phyloP scores from a whole-genome alignment of 1,139 yeast genomes.

The Hanseniaspora gamundiae region DNA sequence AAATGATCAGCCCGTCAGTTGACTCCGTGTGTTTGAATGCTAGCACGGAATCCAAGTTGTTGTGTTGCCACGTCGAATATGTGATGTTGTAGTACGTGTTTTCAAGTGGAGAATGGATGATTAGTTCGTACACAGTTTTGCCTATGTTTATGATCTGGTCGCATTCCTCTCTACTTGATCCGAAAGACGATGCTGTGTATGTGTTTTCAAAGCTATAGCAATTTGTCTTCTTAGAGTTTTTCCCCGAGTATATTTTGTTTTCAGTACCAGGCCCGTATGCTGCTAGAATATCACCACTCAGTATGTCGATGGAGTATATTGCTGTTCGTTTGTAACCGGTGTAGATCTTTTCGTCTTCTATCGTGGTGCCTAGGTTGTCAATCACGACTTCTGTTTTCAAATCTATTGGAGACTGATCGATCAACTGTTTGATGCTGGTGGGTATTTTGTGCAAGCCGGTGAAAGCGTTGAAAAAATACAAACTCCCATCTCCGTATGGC shows the following conservation, averaged over 20 bases:
- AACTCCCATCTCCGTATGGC: conserved; percentile 74
- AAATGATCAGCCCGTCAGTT: conserved; percentile 61
- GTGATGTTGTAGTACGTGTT: conserved; percentile 77
- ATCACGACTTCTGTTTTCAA: conserved; percentile 29
- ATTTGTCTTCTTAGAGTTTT: conserved; percentile 5
- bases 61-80: conserved; percentile 87
- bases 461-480: conserved; percentile 75
- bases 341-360: conserved; percentile 77
- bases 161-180: conserved; percentile 12
- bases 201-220: conserved; percentile 1
- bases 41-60: conserved; percentile 67
- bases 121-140: conserved; percentile 40
- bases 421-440: conserved; percentile 65
- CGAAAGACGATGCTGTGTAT: conserved; percentile 1
- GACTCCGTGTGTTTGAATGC: conserved; percentile 39
- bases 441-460: conserved; percentile 74
- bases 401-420: conserved; percentile 73
- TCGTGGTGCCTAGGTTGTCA: conserved; percentile 23
- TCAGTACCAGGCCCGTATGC: conserved; percentile 44
- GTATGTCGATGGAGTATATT: conserved; percentile 60
- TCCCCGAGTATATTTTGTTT: conserved; percentile 12
- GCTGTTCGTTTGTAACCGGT: conserved; percentile 78
- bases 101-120: conserved; percentile 48
- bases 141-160: conserved; percentile 25
- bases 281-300: conserved; percentile 65